Conservation (phyloP, 345 rosid genomes). For the Anastatica hierochuntica region DNA sequence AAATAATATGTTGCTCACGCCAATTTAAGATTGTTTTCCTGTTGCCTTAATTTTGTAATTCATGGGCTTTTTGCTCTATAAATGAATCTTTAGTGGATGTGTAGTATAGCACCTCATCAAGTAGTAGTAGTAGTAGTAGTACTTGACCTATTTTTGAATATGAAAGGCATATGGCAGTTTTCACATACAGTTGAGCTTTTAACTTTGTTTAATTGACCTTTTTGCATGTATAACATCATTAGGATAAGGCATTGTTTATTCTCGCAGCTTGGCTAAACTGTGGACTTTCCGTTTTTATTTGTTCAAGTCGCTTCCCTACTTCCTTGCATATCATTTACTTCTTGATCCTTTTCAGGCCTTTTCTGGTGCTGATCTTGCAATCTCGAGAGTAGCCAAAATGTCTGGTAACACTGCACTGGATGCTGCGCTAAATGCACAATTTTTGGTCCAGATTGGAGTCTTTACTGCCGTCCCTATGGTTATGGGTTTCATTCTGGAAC, state of each 20-base stretch:
- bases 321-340: conserved; percentile 3
- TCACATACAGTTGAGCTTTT: background rate
- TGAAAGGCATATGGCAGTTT: background rate
- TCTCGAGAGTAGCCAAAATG: conserved; percentile 40
- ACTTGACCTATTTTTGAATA: conserved; percentile 6
- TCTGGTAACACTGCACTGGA: conserved; percentile 77
- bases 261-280: too few relatives aligned
- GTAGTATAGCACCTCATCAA: background rate
- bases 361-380: conserved; percentile 76
- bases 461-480: conserved; percentile 98
- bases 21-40: too few relatives aligned
- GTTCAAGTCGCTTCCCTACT: background rate
- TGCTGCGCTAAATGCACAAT: conserved; percentile 89
- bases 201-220: too few relatives aligned
- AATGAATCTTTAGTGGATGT: too few relatives aligned
- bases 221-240: background rate
- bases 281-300: background rate
- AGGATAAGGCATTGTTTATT: too few relatives aligned
- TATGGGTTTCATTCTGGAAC: conserved; percentile 96
- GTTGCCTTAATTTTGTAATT: too few relatives aligned
- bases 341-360: conserved; percentile 55
- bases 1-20: too few relatives aligned
- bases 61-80: too few relatives aligned
- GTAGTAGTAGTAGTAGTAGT: too few relatives aligned
- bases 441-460: conserved; percentile 95